Evolutionary conservation across 495 filamentous ascomycete species (phyloP), one percentile per base, ranked within the genome.

Genomic region (Podospora bellae-mahoneyi): DNA sequence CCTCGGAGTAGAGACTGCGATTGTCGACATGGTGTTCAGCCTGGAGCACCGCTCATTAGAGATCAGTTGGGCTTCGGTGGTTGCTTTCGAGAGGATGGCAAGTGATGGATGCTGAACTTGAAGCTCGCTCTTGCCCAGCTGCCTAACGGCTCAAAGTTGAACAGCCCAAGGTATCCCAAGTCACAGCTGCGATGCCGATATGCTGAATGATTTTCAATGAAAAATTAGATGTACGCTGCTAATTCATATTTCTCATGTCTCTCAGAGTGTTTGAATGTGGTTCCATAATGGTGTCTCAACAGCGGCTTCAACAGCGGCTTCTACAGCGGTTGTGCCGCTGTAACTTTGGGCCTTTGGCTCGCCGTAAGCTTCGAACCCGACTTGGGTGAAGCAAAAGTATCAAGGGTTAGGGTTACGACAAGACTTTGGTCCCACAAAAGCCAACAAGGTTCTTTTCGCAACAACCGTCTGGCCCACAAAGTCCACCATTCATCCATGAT

Each of bases 21-120:
- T 19, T 34, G 74, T 48, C 19, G 73, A 69, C 74, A 76, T 76
- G 32, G 13, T 73, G 65, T 13, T 2, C 5, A 20, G 15, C 9
- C 9, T 18, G 39, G 9, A 48, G 2, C 39, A 16, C 7, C 39
- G 9, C 13, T 6, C 39, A 48, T 16, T 2, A 48, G 15, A 39
- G 39, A 48, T 13, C 13, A 48, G 39, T 16, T 48, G 39, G 13
- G 39, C 9, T 48, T 48, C 15, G 7, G 39, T 48, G 1, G 39
- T 48, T 48, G 39, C 15, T 18, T 13, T 48, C 39, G 2, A 2
- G 5, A 48, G 39, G 39, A 48, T 48, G 5, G 30, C 6, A 48
- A 48, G 39, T 48, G 39, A 48, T 48, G 39, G 39, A 48, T 48
- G 39, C 15, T 48, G 5, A 23, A 23, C 23, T 23, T 23, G 20